Conservation (phyloP, 805 yeast genomes). For the Komagataella kurtzmanii region DNA sequence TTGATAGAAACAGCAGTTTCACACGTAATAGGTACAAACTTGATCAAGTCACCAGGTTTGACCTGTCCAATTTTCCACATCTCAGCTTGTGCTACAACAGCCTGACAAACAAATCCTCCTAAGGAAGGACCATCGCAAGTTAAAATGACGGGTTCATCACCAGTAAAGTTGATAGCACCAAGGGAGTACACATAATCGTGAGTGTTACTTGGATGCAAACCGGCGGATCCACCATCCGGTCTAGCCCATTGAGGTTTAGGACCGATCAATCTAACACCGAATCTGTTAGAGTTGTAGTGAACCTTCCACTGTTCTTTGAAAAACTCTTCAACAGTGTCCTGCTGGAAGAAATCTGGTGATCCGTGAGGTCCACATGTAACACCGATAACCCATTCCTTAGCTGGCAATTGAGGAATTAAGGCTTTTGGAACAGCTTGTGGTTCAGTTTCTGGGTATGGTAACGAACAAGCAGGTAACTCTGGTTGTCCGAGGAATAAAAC, state of each 20-base stretch:
- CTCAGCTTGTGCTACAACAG: conserved; percentile 90
- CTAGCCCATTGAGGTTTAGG: conserved; percentile 98
- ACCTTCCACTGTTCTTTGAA: conserved; percentile 80
- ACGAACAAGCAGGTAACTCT: conserved; percentile 44
- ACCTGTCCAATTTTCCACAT: conserved; percentile 98
- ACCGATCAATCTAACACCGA: conserved; percentile 88
- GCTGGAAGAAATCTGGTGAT: conserved; percentile 83
- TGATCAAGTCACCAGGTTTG: conserved; percentile 81
- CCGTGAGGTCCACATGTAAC: conserved; percentile 98
- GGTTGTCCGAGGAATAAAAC: conserved; percentile 81
- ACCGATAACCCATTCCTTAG: conserved; percentile 68
- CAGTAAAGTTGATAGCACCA: conserved; percentile 96
- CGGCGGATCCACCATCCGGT: conserved; percentile 94
- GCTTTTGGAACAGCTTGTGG: conserved; percentile 46
- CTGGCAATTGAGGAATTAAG: conserved; percentile 39
- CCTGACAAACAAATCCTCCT: conserved; percentile 96
- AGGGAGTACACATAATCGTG: conserved; percentile 94
- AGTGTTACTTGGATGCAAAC: conserved; percentile 96
- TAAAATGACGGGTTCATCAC: conserved; percentile 95
- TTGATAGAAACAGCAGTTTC: conserved; percentile 57
- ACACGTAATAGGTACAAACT: conserved; percentile 66
- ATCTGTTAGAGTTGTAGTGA: conserved; percentile 93
- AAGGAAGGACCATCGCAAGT: conserved; percentile 97
- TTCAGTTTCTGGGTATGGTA: conserved; percentile 59
- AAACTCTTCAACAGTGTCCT: conserved; percentile 64